Percentiles rank a stretch among this genome's conserved stretches.
These are phyloP conservation scores for Liquidambar formosana DNA, from an alignment of 164 flowering plant genomes.

Conservation along the genomic window DNA sequence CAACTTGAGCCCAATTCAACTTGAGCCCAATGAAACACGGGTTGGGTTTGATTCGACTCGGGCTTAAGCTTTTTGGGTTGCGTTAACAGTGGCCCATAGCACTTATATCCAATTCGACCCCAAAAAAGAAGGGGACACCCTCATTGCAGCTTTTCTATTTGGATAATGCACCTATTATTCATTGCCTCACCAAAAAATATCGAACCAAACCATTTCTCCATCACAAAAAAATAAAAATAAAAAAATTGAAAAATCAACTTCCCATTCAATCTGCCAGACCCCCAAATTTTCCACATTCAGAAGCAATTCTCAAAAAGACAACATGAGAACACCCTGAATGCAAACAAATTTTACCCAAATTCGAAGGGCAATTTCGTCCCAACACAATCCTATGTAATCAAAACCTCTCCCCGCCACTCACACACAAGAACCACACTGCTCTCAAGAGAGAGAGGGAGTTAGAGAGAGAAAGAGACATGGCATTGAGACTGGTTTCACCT, in stretches of 20 bases:
- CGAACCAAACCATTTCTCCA: neutral
- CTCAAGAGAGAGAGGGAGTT: neutral
- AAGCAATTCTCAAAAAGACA: no score
- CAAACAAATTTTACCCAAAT: neutral
- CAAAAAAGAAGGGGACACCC: conserved; percentile 2
- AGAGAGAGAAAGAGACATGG: conserved; percentile 2
- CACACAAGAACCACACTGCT: neutral
- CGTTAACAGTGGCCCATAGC: no score
- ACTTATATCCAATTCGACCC: no score
- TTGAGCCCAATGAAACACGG: no score
- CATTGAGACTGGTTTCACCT: conserved; percentile 13
- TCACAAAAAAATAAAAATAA: conserved; percentile 6
- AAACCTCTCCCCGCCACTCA: conserved; percentile 10
- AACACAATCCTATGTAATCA: neutral
- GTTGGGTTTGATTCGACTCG: no score
- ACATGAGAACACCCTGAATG: no score
- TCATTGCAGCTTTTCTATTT: no score
- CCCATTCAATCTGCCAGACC: neutral
- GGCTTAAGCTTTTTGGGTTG: no score
- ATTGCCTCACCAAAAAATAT: no score
- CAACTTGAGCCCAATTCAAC: no score
- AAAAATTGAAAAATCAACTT: neutral
- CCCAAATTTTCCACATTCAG: no score
- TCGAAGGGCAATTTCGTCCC: conserved; percentile 6
- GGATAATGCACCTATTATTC: neutral